Evolutionary conservation across 2,329 filamentous ascomycete genomes (phyloP).

Genomic region (Geoglossum cookeanum): DNA sequence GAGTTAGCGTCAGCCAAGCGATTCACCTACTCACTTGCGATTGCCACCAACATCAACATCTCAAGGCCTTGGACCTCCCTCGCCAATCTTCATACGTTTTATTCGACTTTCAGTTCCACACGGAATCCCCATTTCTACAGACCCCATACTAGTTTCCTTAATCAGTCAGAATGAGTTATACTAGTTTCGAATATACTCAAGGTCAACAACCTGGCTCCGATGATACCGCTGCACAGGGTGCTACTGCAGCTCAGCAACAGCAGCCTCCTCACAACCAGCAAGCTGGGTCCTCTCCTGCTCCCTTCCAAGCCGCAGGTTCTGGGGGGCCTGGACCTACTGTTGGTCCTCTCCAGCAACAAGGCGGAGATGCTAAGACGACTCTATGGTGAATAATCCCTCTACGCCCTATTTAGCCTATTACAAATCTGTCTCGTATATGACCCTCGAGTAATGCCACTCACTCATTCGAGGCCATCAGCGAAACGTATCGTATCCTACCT

Average conservation of each 20-base stretch:
- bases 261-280: constrained; percentile 37
- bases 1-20: not conserved
- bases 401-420: not conserved
- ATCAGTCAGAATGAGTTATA: constrained; percentile 37
- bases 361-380: constrained; percentile 35
- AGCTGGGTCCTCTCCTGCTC: constrained; percentile 33
- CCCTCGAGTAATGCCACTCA: not conserved
- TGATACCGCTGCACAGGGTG: constrained; percentile 32
- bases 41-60: not conserved
- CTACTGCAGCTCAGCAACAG: constrained; percentile 25
- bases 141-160: not conserved
- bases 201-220: constrained; percentile 33
- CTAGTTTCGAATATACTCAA: constrained; percentile 44
- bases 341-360: constrained; percentile 24
- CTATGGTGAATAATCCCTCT: constrained; percentile 27
- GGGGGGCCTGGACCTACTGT: constrained; percentile 23
- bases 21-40: not conserved
- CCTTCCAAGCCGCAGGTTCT: constrained; percentile 28
- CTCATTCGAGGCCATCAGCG: not conserved
- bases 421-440: not conserved
- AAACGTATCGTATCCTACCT: not conserved
- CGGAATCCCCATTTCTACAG: not conserved
- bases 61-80: not conserved
- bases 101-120: not conserved
- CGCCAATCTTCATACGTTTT: not conserved